Evolutionary conservation across 2,329 filamentous ascomycete species (phyloP).

Genomic region (Cladobotryum protrusum): DNA sequence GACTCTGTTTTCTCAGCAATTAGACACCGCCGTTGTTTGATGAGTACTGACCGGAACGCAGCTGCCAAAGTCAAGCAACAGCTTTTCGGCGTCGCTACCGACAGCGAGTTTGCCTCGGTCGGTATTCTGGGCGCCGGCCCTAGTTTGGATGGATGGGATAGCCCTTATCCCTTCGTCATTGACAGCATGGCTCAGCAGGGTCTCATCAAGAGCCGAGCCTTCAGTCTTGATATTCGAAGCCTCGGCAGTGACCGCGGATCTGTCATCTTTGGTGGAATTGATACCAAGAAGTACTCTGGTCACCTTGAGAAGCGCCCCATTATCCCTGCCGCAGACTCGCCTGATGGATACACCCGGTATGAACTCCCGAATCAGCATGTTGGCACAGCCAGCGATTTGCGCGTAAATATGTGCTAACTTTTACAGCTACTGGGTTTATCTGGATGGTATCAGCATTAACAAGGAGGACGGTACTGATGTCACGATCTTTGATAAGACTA

Average conservation of each 20-base stretch:
- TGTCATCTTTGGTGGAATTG: slow-evolving; percentile 50
- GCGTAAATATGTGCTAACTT: too few species aligned
- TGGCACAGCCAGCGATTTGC: too few species aligned
- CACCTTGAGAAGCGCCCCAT: slow-evolving; percentile 50
- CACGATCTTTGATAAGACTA: slow-evolving; percentile 37
- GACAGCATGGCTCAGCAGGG: slow-evolving; percentile 29
- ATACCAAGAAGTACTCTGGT: slow-evolving; percentile 50
- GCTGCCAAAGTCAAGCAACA: slow-evolving; percentile 28
- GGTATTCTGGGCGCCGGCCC: slow-evolving; percentile 33
- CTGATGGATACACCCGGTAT: slow-evolving; percentile 26
- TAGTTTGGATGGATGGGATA: slow-evolving; percentile 27
- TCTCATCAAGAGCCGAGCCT: slow-evolving; percentile 31
- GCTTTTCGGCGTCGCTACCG: slow-evolving; percentile 31
- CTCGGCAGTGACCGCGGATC: slow-evolving; percentile 26
- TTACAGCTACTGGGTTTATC: slow-evolving; percentile 34
- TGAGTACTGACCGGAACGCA: slow-evolving; percentile 7
- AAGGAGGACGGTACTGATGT: slow-evolving; percentile 30
- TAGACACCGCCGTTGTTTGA: neutral
- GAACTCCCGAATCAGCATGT: too few species aligned
- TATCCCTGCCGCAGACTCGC: slow-evolving; percentile 34
- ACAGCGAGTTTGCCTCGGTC: slow-evolving; percentile 22
- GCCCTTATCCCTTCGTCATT: slow-evolving; percentile 28
- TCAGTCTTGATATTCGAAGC: slow-evolving; percentile 30
- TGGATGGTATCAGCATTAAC: slow-evolving; percentile 31
- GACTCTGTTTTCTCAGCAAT: too few species aligned